These are phyloP conservation scores for Allantophomopsis lycopodina DNA, from an alignment of 2,329 filamentous ascomycete species.

Conservation along the genomic window DNA sequence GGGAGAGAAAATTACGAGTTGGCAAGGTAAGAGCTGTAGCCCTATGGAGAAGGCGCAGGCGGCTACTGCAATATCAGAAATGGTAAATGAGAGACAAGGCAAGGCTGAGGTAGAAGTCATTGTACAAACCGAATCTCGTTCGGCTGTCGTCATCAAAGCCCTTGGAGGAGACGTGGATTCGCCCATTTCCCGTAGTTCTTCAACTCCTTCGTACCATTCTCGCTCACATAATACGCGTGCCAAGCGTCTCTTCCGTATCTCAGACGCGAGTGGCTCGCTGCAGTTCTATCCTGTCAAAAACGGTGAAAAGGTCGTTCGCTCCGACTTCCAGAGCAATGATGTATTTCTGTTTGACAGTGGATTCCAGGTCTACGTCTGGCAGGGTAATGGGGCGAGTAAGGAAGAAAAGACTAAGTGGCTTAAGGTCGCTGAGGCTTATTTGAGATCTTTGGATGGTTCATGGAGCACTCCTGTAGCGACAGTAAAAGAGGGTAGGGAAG, in stretches of 20 bases:
- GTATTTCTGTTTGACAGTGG: conserved; percentile 51
- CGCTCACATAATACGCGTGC: conserved; percentile 8
- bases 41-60: too few species aligned
- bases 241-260: conserved; percentile 43
- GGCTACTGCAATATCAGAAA: too few species aligned
- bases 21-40: too few species aligned
- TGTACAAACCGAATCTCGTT: too few species aligned
- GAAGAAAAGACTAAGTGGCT: conserved; percentile 48
- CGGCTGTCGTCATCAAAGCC: too few species aligned
- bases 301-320: conserved; percentile 25
- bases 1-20: too few species aligned
- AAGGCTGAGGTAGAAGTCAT: too few species aligned
- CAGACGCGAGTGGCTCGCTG: conserved; percentile 43
- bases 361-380: conserved; percentile 50
- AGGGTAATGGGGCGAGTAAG: conserved; percentile 41
- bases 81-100: too few species aligned
- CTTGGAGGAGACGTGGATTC: too few species aligned
- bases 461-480: conserved; percentile 39
- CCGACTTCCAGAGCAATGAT: conserved; percentile 42
- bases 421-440: conserved; percentile 40
- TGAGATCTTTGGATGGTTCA: conserved; percentile 25
- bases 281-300: conserved; percentile 45
- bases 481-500: conserved; percentile 41
- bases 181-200: too few species aligned
- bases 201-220: conserved; percentile 23